These are phyloP conservation scores for Achaetomiella virescens DNA, from an alignment of 495 filamentous ascomycete species.

Conservation along the genomic window DNA sequence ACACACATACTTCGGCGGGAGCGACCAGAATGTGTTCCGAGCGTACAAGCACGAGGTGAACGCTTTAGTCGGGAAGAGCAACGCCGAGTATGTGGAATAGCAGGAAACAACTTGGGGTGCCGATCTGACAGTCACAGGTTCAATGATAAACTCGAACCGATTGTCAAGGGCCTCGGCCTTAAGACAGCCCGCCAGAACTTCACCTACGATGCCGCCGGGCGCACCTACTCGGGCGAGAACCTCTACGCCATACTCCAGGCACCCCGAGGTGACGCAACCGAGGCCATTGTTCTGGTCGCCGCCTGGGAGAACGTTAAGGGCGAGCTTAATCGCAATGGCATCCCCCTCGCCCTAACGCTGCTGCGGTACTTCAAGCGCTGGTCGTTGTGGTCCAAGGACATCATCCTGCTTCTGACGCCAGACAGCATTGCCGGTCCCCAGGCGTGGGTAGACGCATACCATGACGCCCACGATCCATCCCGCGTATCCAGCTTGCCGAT, in stretches of 20 bases:
- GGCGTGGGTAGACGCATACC: conserved; percentile 97
- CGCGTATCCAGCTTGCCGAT: conserved; percentile 72
- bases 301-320: conserved; percentile 81
- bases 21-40: conserved; percentile 90
- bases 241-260: conserved; percentile 93
- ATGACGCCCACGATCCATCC: conserved; percentile 67
- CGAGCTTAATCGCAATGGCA: conserved; percentile 75
- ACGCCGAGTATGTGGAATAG: conserved; percentile 37
- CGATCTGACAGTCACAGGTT: conserved; percentile 38
- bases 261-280: conserved; percentile 93
- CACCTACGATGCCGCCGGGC: conserved; percentile 71
- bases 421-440: conserved; percentile 89
- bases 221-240: conserved; percentile 75
- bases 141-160: conserved; percentile 62
- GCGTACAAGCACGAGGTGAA: conserved; percentile 84
- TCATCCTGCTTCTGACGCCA: conserved; percentile 82
- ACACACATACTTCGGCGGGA: conserved; percentile 93
- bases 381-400: conserved; percentile 98
- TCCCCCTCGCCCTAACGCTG: conserved; percentile 77
- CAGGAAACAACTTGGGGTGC: neutral
- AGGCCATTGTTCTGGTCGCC: conserved; percentile 87
- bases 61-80: conserved; percentile 48
- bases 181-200: conserved; percentile 76
- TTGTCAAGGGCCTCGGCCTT: conserved; percentile 69
- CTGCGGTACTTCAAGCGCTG: conserved; percentile 94